These are phyloP conservation scores for Mollisia scopiformis DNA, from an alignment of 2,329 filamentous ascomycete genomes.

Conservation along the genomic window DNA sequence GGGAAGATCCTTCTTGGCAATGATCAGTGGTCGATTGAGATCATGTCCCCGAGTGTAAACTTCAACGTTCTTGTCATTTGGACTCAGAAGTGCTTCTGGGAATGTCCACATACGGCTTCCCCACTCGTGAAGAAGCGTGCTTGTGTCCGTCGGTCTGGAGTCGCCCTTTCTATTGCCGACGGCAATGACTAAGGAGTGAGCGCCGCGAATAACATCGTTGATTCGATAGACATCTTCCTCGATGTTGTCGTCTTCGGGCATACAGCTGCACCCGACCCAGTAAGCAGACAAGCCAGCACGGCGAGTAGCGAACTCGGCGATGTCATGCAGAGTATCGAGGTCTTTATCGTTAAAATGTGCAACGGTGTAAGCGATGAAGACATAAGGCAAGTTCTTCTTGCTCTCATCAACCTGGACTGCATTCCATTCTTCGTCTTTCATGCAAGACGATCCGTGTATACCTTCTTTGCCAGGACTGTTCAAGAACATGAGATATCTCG, in stretches of 20 bases:
- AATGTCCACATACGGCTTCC: slow-evolving; percentile 12
- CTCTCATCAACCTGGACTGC: not conserved
- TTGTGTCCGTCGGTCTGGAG: not conserved
- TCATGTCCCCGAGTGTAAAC: slow-evolving; percentile 5
- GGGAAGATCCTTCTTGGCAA: slow-evolving; percentile 8
- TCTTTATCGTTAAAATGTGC: not conserved
- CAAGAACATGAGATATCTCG: slow-evolving; percentile 6
- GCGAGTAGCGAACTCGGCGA: slow-evolving; percentile 43
- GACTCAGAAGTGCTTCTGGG: slow-evolving; percentile 13
- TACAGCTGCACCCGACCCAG: slow-evolving; percentile 21
- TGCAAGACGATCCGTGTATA: not conserved
- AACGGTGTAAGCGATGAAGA: slow-evolving; percentile 4
- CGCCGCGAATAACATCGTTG: slow-evolving; percentile 24
- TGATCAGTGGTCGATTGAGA: not conserved
- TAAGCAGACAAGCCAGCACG: slow-evolving; percentile 23
- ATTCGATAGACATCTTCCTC: slow-evolving; percentile 25
- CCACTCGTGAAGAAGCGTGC: slow-evolving; percentile 1
- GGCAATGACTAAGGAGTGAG: slow-evolving; percentile 8
- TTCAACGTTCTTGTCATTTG: not conserved
- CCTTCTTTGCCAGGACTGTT: not conserved
- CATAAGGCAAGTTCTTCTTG: slow-evolving; percentile 4
- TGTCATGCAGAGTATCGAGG: slow-evolving; percentile 53
- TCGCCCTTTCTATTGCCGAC: slow-evolving; percentile 4
- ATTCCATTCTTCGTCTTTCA: slow-evolving; percentile 6
- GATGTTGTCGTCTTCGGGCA: slow-evolving; percentile 9